Evolutionary conservation across 1,284 basidiomycete species (phyloP), one percentile per base, ranked within the genome.

Genomic region (Marasmius fiardii): DNA sequence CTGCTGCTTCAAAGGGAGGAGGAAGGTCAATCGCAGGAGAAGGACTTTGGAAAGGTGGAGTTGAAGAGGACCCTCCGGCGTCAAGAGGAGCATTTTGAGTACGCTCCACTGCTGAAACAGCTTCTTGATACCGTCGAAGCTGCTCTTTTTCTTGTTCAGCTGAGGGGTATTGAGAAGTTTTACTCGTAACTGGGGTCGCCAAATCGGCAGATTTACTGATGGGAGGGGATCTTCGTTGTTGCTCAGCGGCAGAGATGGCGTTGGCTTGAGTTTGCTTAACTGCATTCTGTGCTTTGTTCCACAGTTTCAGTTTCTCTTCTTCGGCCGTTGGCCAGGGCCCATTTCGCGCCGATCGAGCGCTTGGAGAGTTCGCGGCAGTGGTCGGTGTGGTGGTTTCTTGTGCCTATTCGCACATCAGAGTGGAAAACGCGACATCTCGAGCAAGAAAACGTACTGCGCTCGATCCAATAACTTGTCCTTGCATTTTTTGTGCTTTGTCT

Each of bases 221-320:
- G 67, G 10, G 67, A 31, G 47, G 24, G 7, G 47, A 33, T 33
- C 61, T 35, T 61, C 33, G 39, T 61, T 54, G 60, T 55, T 43
- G 50, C 56, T 59, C 48, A 63, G 60, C 31, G 65, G 61, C 52
- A 64, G 61, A n/a, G 62, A 62, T 57, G 26, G 44, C 28, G 6
- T 49, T 26, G 47, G 76, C 72, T 60, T 85, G 85, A 8, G 74
- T 75, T 44, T 71, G 74, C 54, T 71, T 74, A 2, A 81, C 86
- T 20, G 78, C 80, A 1, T 75, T 78, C 63, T 84, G 82, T 0
- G 92, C 92, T 49, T 81, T 68, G 54, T 87, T 76, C 68, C 81
- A 94, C 18, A 92, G 67, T 28, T 78, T 74, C 2, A 80, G 67
- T 65, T 92, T 91, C 65, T 92, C 90, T 59, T 85, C 80, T 66